These are phyloP conservation scores for Mortierella sp. DNA, from an alignment of 371 early-diverging fungal genomes.

Conservation along the genomic window DNA sequence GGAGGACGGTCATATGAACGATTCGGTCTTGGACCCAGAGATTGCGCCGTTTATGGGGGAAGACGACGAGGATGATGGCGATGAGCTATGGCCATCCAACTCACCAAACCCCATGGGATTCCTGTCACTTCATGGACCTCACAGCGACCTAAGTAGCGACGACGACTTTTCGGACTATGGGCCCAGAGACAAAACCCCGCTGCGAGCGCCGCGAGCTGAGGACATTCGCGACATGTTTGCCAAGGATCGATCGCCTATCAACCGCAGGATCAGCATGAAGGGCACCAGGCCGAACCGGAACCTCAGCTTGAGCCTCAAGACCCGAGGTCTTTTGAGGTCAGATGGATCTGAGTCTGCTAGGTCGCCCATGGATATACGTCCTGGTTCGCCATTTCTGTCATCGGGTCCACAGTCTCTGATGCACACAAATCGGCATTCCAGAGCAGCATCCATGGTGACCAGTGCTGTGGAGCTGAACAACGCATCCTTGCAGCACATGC, in stretches of 20 bases:
- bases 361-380: conserved; percentile 50
- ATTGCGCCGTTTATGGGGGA: conserved; percentile 71
- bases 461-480: conserved; percentile 75
- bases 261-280: conserved; percentile 54
- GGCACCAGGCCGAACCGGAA: conserved; percentile 47
- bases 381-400: conserved; percentile 43
- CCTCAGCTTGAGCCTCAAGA: conserved; percentile 42
- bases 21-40: conserved; percentile 69
- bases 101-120: conserved; percentile 38
- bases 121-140: conserved; percentile 20
- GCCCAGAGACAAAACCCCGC: conserved; percentile 16
- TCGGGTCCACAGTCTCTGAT: conserved; percentile 47
- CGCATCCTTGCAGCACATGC: conserved; percentile 76
- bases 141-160: conserved; percentile 40
- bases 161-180: conserved; percentile 24
- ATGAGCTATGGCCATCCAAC: conserved; percentile 49
- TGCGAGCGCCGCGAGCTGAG: conserved; percentile 28
- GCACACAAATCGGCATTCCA: conserved; percentile 58
- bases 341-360: conserved; percentile 50
- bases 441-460: conserved; percentile 62
- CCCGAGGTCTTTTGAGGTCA: conserved; percentile 46
- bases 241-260: conserved; percentile 46
- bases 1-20: conserved; percentile 44
- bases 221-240: conserved; percentile 51
- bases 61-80: conserved; percentile 70